A percentile compares a stretch with the other conserved stretches of the same genome.
These are phyloP conservation scores for Termitomyces eurrhizus DNA, from an alignment of 768 basidiomycete species.

Conservation along the genomic window DNA sequence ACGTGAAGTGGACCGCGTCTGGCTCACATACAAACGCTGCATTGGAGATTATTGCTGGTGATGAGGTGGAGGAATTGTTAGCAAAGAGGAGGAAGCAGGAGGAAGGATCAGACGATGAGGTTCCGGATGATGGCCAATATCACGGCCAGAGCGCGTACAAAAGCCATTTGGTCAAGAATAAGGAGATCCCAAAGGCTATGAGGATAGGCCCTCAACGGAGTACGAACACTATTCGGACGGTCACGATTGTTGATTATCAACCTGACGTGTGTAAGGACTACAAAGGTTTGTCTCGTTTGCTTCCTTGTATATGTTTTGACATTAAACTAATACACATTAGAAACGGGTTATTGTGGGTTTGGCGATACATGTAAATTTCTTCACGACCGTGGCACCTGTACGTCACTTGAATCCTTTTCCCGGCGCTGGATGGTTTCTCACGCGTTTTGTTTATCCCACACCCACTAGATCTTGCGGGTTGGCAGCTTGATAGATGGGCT, in stretches of 20 bases:
- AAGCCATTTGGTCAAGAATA: constrained; percentile 74
- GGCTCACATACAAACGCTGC: constrained; percentile 73
- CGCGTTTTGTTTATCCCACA: background rate
- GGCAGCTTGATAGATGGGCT: constrained; percentile 95
- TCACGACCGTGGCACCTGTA: constrained; percentile 94
- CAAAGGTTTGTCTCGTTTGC: constrained; percentile 62
- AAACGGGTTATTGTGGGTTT: constrained; percentile 98
- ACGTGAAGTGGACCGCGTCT: constrained; percentile 74
- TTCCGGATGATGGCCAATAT: constrained; percentile 83
- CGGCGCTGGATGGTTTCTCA: constrained; percentile 4
- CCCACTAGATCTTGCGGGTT: constrained; percentile 82
- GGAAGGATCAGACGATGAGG: constrained; percentile 47
- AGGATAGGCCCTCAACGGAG: constrained; percentile 76
- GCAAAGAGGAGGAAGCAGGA: constrained; percentile 65
- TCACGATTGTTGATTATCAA: constrained; percentile 96
- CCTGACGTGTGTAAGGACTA: constrained; percentile 99
- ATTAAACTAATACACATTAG: constrained; percentile 35
- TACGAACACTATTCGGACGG: constrained; percentile 83
- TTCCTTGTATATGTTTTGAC: constrained; percentile 1
- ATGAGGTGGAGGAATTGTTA: constrained; percentile 74
- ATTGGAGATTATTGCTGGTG: constrained; percentile 76
- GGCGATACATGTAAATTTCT: constrained; percentile 99
- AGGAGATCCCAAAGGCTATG: constrained; percentile 86
- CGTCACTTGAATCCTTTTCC: constrained; percentile 28
- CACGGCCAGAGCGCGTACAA: constrained; percentile 81